Conservation (phyloP, 768 basidiomycete species). For the Tulasnella calospora region DNA sequence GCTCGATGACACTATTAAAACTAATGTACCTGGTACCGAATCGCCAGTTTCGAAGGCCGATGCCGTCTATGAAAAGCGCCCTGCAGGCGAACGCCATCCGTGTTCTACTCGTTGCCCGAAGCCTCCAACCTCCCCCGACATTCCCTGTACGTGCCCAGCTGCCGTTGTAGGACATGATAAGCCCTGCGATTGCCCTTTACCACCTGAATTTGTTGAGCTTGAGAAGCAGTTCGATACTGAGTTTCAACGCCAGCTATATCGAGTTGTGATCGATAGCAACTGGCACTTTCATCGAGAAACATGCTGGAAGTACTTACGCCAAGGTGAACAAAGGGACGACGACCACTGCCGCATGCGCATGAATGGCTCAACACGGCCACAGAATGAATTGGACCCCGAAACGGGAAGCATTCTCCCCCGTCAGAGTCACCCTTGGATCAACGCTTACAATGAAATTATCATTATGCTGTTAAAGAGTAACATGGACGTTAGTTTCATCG, state of each 20-base stretch:
- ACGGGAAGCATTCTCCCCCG: constrained; percentile 31
- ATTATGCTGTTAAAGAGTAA: constrained; percentile 40
- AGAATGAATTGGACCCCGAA: constrained; percentile 32
- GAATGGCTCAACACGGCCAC: neutral
- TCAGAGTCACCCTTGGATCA: constrained; percentile 41
- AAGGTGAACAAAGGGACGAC: neutral
- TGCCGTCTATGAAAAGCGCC: too few species aligned
- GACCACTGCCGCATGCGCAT: neutral
- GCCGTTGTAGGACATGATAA: too few species aligned
- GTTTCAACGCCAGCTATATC: neutral
- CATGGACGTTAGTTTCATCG: constrained; percentile 48
- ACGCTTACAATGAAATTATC: constrained; percentile 44
- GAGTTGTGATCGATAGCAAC: neutral
- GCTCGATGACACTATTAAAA: neutral
- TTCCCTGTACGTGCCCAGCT: too few species aligned
- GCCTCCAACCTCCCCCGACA: too few species aligned
- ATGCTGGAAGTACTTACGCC: neutral
- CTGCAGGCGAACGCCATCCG: neutral
- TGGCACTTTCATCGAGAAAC: neutral
- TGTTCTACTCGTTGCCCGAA: neutral
- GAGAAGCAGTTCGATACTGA: neutral
- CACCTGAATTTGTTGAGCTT: too few species aligned
- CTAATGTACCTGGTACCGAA: neutral
- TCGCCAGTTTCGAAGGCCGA: too few species aligned
- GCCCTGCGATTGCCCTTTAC: too few species aligned